Evolutionary conservation across 23 red algal genomes (phyloP), one percentile per base, ranked within the genome.

Genomic region (Gracilaria caudata): DNA sequence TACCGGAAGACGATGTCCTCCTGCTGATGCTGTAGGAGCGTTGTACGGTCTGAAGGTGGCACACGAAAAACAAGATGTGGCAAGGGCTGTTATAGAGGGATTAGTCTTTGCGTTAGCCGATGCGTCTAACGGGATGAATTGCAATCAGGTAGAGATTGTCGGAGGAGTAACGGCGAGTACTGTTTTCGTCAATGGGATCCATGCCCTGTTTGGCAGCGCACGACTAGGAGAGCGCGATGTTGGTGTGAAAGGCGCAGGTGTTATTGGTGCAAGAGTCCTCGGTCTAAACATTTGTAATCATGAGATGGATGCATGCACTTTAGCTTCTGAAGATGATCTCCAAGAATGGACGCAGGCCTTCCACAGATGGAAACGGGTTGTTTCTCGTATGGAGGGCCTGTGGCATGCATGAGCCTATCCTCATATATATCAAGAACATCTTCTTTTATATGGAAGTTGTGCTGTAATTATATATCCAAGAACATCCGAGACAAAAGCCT

Each of bases 1-100:
- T 13, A 73, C 45, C 2, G 85, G 85, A 33, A 89, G 85, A 64
- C 64, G 85, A 19, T 89, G 85, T 33, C 85, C 85, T 19, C 85
- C 85, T 38, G 61, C 44, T 47, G 71, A 46, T 28, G 55, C 55
- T 36, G 55, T 37, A 66, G 85, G 70, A 45, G 72, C 64, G 19
- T 35, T 89, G 23, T 44, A 74, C 25, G 85, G 85, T 23, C 23
- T 89, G 30, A 77, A 40, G 29, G 72, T 32, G 28, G 25, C 41
- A 34, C 30, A 21, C 10, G 60, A 60, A 2, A 77, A 55, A 47
- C 29, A 25, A 34, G 85, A 89, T n/a, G 28, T 89, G 6, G 85
- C 85, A 13, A 77, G 85, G 39, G 85, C 85, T 24, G 54, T 78
- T 16, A 55, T 79, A 11, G 85, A 89, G 56, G 85, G 85, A 4